Percentiles rank a stretch among this genome's conserved stretches.
Evolutionary conservation across 495 filamentous ascomycete genomes (phyloP).

Genomic region (Cercophora scortea): DNA sequence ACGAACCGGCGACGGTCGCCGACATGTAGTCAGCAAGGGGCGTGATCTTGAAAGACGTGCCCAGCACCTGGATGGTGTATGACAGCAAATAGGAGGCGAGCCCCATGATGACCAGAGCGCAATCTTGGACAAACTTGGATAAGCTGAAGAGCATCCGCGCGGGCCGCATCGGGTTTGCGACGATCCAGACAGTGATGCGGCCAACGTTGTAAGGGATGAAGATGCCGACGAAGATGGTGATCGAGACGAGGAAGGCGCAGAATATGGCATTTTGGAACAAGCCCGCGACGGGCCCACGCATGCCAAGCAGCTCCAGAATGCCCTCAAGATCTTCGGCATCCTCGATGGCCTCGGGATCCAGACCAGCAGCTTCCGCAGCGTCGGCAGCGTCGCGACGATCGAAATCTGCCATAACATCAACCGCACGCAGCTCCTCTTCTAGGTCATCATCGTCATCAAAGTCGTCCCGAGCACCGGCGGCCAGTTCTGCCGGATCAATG

Average conservation of each 20-base stretch:
- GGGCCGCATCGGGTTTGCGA: constrained; percentile 74
- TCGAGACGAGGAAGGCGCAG: constrained; percentile 78
- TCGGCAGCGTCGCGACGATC: constrained; percentile 25
- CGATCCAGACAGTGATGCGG: constrained; percentile 67
- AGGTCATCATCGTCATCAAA: constrained; percentile 33
- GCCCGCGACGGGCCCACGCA: constrained; percentile 86
- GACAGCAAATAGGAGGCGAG: constrained; percentile 17
- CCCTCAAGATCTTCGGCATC: constrained; percentile 97
- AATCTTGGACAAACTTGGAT: constrained; percentile 59
- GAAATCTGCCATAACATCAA: too few relatives aligned
- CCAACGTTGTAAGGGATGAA: constrained; percentile 90
- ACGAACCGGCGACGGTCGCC: constrained; percentile 5
- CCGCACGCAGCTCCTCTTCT: too few relatives aligned
- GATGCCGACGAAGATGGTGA: constrained; percentile 74
- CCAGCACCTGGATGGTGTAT: constrained; percentile 3
- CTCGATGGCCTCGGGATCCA: constrained; percentile 51
- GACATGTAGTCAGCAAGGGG: constrained; percentile 7
- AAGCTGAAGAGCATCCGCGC: constrained; percentile 58
- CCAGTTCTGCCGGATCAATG: constrained; percentile 27
- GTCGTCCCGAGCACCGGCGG: constrained; percentile 17
- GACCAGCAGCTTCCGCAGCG: constrained; percentile 32
- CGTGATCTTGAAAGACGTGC: constrained; percentile 11
- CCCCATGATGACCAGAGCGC: constrained; percentile 30
- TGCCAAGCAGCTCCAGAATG: constrained; percentile 89
- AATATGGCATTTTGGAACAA: constrained; percentile 93